These are phyloP conservation scores for Neoboletus magnificus DNA, from an alignment of 768 basidiomycete species.

Conservation along the genomic window DNA sequence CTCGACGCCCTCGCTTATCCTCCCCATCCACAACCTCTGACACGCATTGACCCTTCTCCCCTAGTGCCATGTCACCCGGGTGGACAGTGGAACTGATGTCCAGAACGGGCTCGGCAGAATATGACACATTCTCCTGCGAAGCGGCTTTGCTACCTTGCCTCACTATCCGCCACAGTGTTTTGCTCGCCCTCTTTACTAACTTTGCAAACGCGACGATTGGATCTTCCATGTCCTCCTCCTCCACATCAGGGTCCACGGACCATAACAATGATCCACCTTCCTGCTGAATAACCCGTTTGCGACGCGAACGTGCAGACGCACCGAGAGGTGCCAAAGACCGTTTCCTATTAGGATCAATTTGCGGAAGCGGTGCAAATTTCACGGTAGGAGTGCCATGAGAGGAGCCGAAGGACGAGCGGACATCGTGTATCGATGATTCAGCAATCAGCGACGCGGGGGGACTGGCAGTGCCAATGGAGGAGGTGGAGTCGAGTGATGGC, in stretches of 20 bases:
- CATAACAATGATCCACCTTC: conserved; percentile 19
- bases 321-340: conserved; percentile 51
- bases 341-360: conserved; percentile 47
- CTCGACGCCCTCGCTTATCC: conserved; percentile 13
- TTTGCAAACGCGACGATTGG: conserved; percentile 48
- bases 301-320: conserved; percentile 43
- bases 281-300: conserved; percentile 17
- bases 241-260: conserved; percentile 20
- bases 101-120: conserved; percentile 6
- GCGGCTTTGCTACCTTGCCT: conserved; percentile 33
- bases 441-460: conserved; percentile 9
- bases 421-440: conserved; percentile 8
- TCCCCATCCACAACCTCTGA: conserved; percentile 1
- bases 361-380: conserved; percentile 59
- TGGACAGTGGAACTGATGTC: conserved; percentile 27
- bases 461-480: conserved; percentile 8
- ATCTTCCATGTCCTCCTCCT: conserved; percentile 40
- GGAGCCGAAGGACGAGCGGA: conserved; percentile 15
- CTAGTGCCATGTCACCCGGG: conserved; percentile 8
- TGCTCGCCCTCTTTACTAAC: conserved; percentile 45
- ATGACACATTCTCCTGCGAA: conserved; percentile 10
- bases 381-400: conserved; percentile 34
- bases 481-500: conserved; percentile 14
- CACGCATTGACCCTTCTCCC: not conserved
- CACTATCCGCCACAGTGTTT: conserved; percentile 44